phyloP scores from a whole-genome alignment of 225 moss, liverwort and hornwort species.

The Pseudoscleropodium purum region DNA sequence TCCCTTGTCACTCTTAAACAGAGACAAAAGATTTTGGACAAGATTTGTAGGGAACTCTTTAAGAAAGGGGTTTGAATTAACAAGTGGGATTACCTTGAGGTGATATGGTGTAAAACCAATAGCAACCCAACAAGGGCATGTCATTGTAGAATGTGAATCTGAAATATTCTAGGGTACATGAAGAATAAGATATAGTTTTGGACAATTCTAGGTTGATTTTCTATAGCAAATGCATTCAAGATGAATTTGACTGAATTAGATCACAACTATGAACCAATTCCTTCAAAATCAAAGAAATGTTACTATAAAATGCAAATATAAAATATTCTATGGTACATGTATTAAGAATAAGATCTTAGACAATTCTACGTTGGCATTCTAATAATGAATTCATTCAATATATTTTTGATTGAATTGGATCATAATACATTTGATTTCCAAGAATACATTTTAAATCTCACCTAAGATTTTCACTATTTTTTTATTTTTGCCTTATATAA shows the following conservation, averaged over 20 bases:
- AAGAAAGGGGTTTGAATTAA: not conserved
- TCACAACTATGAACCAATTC: not conserved
- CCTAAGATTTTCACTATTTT: not conserved
- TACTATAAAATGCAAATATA: not conserved
- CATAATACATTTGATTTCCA: not conserved
- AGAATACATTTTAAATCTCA: not conserved
- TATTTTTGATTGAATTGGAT: not conserved
- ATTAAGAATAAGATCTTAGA: not conserved
- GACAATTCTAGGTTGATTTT: not conserved
- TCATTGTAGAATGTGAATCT: not conserved
- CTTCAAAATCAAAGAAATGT: not conserved
- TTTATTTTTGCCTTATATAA: not conserved
- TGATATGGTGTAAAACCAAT: not conserved
- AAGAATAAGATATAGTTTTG: not conserved
- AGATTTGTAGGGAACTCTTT: not conserved
- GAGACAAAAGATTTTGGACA: rapidly evolving
- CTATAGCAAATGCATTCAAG: not conserved
- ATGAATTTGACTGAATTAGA: not conserved
- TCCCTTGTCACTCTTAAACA: not conserved
- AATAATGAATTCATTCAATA: not conserved
- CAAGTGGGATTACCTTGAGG: not conserved
- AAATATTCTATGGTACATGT: not conserved
- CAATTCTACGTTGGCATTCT: not conserved
- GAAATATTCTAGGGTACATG: not conserved
- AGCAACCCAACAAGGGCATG: too few species aligned